Conservation (phyloP, 192 early-diverging fungal species). For the Entomortierella parvispora region DNA sequence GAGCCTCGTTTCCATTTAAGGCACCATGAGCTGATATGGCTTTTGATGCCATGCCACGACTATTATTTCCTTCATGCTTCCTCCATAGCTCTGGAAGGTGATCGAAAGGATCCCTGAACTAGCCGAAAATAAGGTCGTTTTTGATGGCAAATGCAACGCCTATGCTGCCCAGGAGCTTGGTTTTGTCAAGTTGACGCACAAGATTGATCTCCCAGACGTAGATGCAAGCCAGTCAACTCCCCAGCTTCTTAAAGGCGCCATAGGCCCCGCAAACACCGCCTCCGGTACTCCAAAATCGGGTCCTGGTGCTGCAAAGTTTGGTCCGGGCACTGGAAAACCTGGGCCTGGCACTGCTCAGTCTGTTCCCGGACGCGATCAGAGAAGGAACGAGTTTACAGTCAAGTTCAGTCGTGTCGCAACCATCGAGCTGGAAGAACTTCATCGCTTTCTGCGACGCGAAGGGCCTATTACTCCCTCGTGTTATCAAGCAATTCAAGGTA, state of each 20-base stretch:
- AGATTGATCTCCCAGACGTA: slow-evolving; percentile 26
- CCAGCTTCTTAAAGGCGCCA: no score
- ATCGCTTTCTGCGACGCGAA: slow-evolving; percentile 14
- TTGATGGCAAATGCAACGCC: slow-evolving; percentile 35
- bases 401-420: slow-evolving; percentile 8
- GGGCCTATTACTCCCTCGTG: slow-evolving; percentile 31
- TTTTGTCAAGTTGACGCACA: slow-evolving; percentile 12
- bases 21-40: no score
- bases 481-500: slow-evolving; percentile 39
- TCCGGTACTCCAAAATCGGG: no score
- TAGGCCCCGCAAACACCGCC: no score
- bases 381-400: slow-evolving; percentile 44
- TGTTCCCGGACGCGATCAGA: no score
- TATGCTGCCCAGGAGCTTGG: slow-evolving; percentile 25
- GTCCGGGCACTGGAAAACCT: no score
- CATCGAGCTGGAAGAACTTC: slow-evolving; percentile 39
- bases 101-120: slow-evolving; percentile 41
- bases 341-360: no score
- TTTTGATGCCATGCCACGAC: no score
- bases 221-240: no score
- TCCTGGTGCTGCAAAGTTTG: no score
- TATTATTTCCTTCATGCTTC: neutral
- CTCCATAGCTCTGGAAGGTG: slow-evolving; percentile 25
- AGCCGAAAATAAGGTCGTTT: slow-evolving; percentile 23
- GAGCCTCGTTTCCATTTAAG: no score